A percentile compares a stretch with the other conserved stretches of the same genome.
These are phyloP conservation scores for Exophiala oligosperma DNA, from an alignment of 2,329 filamentous ascomycete species.

Conservation along the genomic window DNA sequence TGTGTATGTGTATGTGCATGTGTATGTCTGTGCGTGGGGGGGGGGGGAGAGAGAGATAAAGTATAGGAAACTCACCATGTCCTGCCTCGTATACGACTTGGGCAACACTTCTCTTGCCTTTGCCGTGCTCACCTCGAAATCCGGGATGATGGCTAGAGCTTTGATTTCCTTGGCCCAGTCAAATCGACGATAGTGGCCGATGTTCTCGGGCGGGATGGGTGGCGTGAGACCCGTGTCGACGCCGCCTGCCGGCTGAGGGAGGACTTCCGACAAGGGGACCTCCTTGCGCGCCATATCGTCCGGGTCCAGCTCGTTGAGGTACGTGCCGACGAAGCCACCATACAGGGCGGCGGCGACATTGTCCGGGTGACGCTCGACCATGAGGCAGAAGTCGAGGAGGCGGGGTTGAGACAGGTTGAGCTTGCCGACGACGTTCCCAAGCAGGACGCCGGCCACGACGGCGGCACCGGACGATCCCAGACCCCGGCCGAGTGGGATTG, in stretches of 20 bases:
- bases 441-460: conserved; percentile 89
- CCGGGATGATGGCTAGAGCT: conserved; percentile 91
- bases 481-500: conserved; percentile 87
- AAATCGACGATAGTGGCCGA: conserved; percentile 96
- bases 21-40: too few relatives aligned
- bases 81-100: conserved; percentile 71
- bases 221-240: conserved; percentile 84
- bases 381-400: conserved; percentile 92
- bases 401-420: conserved; percentile 66
- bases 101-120: conserved; percentile 86
- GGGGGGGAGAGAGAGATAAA: too few relatives aligned
- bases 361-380: conserved; percentile 88
- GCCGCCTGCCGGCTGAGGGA: conserved; percentile 86
- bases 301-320: conserved; percentile 86
- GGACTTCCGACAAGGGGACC: conserved; percentile 90
- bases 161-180: conserved; percentile 94
- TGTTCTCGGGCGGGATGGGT: conserved; percentile 84
- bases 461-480: conserved; percentile 94
- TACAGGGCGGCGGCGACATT: conserved; percentile 95
- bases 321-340: conserved; percentile 94
- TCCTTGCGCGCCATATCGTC: conserved; percentile 88
- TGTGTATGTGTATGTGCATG: too few relatives aligned
- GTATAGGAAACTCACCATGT: conserved; percentile 64
- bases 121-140: conserved; percentile 94
- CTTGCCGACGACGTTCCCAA: conserved; percentile 84